phyloP scores from a whole-genome alignment of 305 asterid genomes.

The Striga hermonthica region DNA sequence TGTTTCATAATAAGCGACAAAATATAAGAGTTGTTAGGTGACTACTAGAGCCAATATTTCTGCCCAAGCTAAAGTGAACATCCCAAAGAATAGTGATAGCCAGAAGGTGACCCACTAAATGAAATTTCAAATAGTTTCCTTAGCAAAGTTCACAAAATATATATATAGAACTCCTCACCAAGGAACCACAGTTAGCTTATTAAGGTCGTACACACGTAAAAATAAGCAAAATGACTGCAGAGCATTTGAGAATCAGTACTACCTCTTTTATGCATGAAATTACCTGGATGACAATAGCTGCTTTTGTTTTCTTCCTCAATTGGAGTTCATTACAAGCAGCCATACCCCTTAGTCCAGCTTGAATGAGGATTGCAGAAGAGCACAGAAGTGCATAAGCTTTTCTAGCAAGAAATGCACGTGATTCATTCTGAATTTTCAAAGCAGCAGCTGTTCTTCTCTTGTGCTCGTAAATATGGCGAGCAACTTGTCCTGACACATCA shows the following conservation, averaged over 20 bases:
- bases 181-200: constrained; percentile 8
- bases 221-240: neutral
- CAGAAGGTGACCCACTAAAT: neutral
- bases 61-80: neutral
- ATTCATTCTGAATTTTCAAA: constrained; percentile 59
- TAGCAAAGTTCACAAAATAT: neutral
- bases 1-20: constrained; percentile 10
- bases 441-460: constrained; percentile 65
- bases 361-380: constrained; percentile 56
- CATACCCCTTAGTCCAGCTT: constrained; percentile 64
- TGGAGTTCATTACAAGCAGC: constrained; percentile 54
- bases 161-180: neutral
- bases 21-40: neutral
- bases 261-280: constrained; percentile 8
- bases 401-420: constrained; percentile 51
- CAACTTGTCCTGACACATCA: constrained; percentile 49
- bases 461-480: constrained; percentile 47
- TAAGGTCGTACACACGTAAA: neutral
- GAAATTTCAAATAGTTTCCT: neutral
- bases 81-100: neutral
- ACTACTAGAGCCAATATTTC: neutral
- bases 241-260: neutral
- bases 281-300: constrained; percentile 68
- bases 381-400: constrained; percentile 43
- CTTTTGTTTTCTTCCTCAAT: constrained; percentile 42